A percentile compares a stretch with the other conserved stretches of the same genome.
Conservation (phyloP, 768 basidiomycete species). For the Boletellus sp. region DNA sequence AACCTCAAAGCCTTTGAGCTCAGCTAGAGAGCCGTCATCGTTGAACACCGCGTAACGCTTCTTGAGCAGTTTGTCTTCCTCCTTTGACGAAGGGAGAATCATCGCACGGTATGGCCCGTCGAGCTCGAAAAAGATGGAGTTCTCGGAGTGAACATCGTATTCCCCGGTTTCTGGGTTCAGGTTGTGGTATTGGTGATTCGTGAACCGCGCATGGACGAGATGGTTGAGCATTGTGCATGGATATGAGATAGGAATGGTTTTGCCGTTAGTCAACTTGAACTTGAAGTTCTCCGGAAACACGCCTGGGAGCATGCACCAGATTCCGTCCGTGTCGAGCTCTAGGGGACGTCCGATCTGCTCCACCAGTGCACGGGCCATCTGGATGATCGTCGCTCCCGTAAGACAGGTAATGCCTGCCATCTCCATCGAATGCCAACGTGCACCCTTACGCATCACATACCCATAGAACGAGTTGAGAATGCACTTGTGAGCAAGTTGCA, state of each 20-base stretch:
- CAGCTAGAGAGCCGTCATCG: constrained; percentile 94
- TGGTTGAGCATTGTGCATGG: constrained; percentile 99
- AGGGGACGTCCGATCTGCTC: constrained; percentile 97
- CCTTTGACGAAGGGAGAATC: constrained; percentile 98
- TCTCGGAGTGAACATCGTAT: constrained; percentile 87
- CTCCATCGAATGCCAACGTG: constrained; percentile 99
- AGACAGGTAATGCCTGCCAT: constrained; percentile 99
- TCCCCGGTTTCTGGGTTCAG: constrained; percentile 80
- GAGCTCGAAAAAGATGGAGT: constrained; percentile 98
- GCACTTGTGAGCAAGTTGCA: constrained; percentile 98
- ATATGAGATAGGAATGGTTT: constrained; percentile 86
- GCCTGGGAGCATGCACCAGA: constrained; percentile 99
- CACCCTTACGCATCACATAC: constrained; percentile 99
- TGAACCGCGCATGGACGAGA: constrained; percentile 91
- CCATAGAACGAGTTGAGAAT: constrained; percentile 99
- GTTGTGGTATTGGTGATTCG: constrained; percentile 97
- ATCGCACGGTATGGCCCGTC: constrained; percentile 98
- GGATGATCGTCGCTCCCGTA: constrained; percentile 96
- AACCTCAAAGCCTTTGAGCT: constrained; percentile 98
- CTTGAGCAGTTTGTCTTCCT: constrained; percentile 97
- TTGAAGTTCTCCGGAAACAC: constrained; percentile 98
- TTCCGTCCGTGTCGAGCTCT: constrained; percentile 97
- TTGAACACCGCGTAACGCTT: constrained; percentile 99
- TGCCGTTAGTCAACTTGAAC: constrained; percentile 86
- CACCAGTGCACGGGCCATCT: constrained; percentile 96